phyloP scores from a whole-genome alignment of 805 yeast genomes.

The Ogataea pilisensis region DNA sequence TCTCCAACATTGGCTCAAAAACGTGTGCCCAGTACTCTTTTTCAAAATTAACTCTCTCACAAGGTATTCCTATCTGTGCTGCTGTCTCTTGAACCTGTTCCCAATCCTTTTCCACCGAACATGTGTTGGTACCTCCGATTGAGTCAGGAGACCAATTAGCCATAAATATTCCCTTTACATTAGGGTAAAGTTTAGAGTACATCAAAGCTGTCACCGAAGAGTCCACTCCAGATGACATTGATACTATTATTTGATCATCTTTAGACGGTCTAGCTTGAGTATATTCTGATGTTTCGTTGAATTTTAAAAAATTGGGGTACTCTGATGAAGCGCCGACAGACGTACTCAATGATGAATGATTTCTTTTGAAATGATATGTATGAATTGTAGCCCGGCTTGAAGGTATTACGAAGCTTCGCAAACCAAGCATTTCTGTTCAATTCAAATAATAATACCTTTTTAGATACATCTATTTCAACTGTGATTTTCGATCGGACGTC shows the following conservation, averaged over 20 bases:
- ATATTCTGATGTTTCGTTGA: conserved; percentile 12
- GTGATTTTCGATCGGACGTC: too few relatives aligned
- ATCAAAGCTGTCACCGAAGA: conserved; percentile 76
- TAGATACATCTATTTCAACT: too few relatives aligned
- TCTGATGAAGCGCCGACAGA: too few relatives aligned
- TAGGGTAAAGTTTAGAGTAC: conserved; percentile 47
- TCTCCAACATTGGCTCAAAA: conserved; percentile 84
- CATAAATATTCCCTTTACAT: conserved; percentile 86
- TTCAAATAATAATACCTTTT: too few relatives aligned
- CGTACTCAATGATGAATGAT: too few relatives aligned
- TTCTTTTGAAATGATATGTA: too few relatives aligned
- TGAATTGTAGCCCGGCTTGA: too few relatives aligned
- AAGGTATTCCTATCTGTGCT: conserved; percentile 54
- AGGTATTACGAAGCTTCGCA: too few relatives aligned
- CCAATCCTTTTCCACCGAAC: conserved; percentile 83
- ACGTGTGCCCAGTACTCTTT: conserved; percentile 91
- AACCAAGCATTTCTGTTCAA: too few relatives aligned
- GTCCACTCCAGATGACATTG: conserved; percentile 97
- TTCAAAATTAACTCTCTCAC: conserved; percentile 79
- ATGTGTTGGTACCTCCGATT: conserved; percentile 35
- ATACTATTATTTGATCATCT: conserved; percentile 67
- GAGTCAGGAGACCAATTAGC: conserved; percentile 70
- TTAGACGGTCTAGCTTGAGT: conserved; percentile 42
- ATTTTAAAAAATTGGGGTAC: conserved; percentile 1
- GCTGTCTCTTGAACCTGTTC: conserved; percentile 71